A percentile compares a stretch with the other conserved stretches of the same genome.
Evolutionary conservation across 2,329 filamentous ascomycete genomes (phyloP).

Genomic region (Berkeleyomyces basicola): DNA sequence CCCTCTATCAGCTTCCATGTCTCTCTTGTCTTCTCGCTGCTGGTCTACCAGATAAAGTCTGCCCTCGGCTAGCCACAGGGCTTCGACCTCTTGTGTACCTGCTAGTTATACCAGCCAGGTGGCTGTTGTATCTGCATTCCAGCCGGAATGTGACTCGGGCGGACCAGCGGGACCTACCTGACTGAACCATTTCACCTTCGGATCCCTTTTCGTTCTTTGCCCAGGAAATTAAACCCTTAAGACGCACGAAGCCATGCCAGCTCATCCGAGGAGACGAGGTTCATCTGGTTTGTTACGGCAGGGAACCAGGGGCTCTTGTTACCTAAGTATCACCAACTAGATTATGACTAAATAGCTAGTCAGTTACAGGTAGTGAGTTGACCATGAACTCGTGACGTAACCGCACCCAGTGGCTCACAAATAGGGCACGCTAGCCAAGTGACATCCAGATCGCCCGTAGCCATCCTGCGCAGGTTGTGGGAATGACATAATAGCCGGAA

Average conservation of each 20-base stretch:
- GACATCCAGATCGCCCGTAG: too few relatives aligned
- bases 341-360: too few relatives aligned
- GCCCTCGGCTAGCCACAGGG: background rate
- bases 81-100: background rate
- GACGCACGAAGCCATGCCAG: background rate
- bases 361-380: too few relatives aligned
- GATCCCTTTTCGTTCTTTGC: background rate
- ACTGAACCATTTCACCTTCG: background rate
- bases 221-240: background rate
- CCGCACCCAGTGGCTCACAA: background rate
- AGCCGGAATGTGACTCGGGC: background rate
- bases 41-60: background rate
- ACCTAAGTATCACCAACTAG: too few relatives aligned
- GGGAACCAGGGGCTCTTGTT: background rate
- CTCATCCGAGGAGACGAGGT: background rate
- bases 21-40: background rate
- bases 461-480: too few relatives aligned
- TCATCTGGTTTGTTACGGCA: background rate
- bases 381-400: background rate
- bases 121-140: background rate
- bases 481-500: too few relatives aligned
- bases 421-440: background rate
- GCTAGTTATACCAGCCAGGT: background rate
- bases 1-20: background rate
- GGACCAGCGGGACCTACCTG: background rate